phyloP scores from a whole-genome alignment of 495 filamentous ascomycete species.

The Hypomontagnella submonticulosa region DNA sequence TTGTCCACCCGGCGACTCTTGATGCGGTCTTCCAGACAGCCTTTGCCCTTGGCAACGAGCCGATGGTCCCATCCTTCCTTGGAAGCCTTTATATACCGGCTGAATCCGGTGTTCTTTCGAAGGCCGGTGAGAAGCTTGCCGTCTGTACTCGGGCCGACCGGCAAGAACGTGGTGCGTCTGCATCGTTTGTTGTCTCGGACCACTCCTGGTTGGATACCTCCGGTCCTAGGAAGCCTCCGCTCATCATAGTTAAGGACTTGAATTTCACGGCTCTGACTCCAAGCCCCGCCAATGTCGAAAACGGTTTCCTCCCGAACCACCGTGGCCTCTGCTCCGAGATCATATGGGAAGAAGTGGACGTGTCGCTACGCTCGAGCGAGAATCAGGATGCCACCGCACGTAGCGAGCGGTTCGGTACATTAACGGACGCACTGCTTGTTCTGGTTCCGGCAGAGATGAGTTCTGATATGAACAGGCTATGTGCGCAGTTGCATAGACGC shows the following conservation, averaged over 20 bases:
- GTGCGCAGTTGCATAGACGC: slow-evolving; percentile 1
- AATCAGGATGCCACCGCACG: background rate
- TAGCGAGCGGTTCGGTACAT: background rate
- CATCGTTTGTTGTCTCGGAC: slow-evolving; percentile 29
- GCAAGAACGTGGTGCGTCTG: slow-evolving; percentile 26
- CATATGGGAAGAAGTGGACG: slow-evolving; percentile 43
- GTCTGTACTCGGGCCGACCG: slow-evolving; percentile 19
- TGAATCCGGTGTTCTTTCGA: slow-evolving; percentile 15
- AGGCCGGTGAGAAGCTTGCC: slow-evolving; percentile 11
- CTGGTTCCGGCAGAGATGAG: slow-evolving; percentile 16
- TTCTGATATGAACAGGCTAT: background rate
- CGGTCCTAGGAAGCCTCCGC: background rate
- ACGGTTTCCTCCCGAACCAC: slow-evolving; percentile 46
- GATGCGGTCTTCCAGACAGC: slow-evolving; percentile 47
- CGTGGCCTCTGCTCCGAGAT: slow-evolving; percentile 48
- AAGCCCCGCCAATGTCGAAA: slow-evolving; percentile 1
- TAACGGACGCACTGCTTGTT: slow-evolving; percentile 11
- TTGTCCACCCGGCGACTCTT: slow-evolving; percentile 58
- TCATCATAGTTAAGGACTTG: slow-evolving; percentile 36
- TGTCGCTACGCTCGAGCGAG: background rate
- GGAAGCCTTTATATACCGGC: slow-evolving; percentile 39
- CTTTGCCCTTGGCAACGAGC: slow-evolving; percentile 25
- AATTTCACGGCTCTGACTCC: slow-evolving; percentile 27
- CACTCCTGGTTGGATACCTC: slow-evolving; percentile 22
- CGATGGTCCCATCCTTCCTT: slow-evolving; percentile 45